Conservation (phyloP, 169 alveolate genomes). For the Cyclospora cayetanensis region DNA sequence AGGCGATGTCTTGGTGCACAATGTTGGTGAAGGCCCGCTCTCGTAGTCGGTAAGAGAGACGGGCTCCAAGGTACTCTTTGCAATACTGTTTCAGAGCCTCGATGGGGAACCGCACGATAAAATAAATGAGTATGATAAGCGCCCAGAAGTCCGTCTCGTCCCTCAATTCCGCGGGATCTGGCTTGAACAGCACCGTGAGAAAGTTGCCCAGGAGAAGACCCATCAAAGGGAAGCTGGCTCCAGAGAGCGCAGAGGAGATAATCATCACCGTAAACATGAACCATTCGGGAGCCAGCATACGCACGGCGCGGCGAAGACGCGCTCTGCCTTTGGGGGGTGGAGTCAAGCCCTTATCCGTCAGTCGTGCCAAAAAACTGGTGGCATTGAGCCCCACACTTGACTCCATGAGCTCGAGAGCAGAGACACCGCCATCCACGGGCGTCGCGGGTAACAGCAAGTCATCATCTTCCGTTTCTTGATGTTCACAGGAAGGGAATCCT, state of each 20-base stretch:
- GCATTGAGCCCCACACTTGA: not conserved
- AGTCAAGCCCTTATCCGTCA: not conserved
- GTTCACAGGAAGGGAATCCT: not conserved
- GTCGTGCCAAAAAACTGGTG: not conserved
- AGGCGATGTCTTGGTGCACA: slow-evolving; percentile 33
- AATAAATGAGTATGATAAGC: not conserved
- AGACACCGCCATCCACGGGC: too few species aligned
- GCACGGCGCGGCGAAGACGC: not conserved
- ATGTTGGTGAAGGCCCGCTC: not conserved
- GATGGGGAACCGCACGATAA: not conserved
- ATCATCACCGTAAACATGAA: not conserved
- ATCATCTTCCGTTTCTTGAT: not conserved
- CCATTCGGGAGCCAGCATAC: not conserved
- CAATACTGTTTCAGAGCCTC: not conserved
- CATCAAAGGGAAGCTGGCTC: not conserved
- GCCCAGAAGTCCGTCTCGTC: not conserved
- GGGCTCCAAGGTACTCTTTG: slow-evolving; percentile 24
- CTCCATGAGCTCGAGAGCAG: not conserved
- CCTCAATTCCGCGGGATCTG: not conserved
- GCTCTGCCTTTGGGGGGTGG: not conserved
- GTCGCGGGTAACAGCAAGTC: not conserved
- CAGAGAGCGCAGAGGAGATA: not conserved
- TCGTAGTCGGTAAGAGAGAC: not conserved
- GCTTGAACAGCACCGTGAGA: not conserved
- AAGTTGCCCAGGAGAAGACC: not conserved